A percentile compares a stretch with the other conserved stretches of the same genome.
These are phyloP conservation scores for barrel medic (Medicago truncatula) DNA, from an alignment of 306 rosid genomes.

Conservation along the genomic window DNA sequence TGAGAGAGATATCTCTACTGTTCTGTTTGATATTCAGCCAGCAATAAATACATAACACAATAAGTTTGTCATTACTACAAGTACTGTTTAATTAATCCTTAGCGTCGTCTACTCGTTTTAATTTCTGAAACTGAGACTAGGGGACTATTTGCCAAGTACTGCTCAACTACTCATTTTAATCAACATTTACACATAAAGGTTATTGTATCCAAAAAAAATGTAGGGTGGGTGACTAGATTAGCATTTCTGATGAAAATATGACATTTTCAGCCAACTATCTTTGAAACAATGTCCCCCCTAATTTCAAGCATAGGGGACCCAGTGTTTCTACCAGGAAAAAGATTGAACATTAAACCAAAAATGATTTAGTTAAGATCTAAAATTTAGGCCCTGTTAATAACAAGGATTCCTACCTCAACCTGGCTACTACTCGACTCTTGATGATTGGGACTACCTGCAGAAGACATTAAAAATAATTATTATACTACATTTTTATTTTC, in stretches of 20 bases:
- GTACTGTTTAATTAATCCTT: constrained; percentile 3
- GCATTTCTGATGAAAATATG: constrained; percentile 30
- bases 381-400: constrained; percentile 25
- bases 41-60: neutral
- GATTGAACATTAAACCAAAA: constrained; percentile 38
- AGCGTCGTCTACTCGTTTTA: neutral
- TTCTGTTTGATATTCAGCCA: neutral
- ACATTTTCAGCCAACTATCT: constrained; percentile 28
- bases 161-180: constrained; percentile 26
- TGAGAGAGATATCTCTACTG: neutral
- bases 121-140: constrained; percentile 14
- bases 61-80: neutral
- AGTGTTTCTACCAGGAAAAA: constrained; percentile 26
- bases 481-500: neutral
- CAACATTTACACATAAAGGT: constrained; percentile 23
- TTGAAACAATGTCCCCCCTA: constrained; percentile 37
- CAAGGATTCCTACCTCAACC: constrained; percentile 77
- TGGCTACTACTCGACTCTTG: constrained; percentile 63
- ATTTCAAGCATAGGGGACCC: constrained; percentile 46
- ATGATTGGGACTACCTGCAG: constrained; percentile 58
- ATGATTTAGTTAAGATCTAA: constrained; percentile 19
- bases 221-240: constrained; percentile 7
- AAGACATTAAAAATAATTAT: constrained; percentile 31
- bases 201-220: constrained; percentile 23
- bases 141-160: constrained; percentile 15